phyloP scores from a whole-genome alignment of 2,329 filamentous ascomycete genomes.

The Arthrobotrys sinensis region DNA sequence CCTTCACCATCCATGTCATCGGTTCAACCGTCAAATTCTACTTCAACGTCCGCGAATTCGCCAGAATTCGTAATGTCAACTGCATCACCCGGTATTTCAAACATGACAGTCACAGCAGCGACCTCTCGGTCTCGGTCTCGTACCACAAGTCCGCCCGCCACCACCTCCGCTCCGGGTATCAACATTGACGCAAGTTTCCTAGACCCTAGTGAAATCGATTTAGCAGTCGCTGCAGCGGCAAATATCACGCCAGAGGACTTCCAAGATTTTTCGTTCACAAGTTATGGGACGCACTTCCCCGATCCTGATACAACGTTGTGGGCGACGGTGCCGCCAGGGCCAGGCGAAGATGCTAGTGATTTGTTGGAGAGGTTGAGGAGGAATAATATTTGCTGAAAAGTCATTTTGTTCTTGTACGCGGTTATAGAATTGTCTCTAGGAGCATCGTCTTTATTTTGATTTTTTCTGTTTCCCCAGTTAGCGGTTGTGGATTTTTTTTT shows the following conservation, averaged over 20 bases:
- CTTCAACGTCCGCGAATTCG: constrained; percentile 38
- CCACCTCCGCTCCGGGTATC: constrained; percentile 19
- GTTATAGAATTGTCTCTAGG: too few relatives aligned
- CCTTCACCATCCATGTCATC: constrained; percentile 47
- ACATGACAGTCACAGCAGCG: neutral
- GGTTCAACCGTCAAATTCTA: constrained; percentile 3
- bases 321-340: neutral
- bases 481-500: constrained; percentile 14
- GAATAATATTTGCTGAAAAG: constrained; percentile 1
- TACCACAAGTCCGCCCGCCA: neutral
- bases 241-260: constrained; percentile 29
- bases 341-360: constrained; percentile 17
- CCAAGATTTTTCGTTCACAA: constrained; percentile 53
- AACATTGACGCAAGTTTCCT: constrained; percentile 46
- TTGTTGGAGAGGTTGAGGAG: constrained; percentile 45
- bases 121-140: constrained; percentile 1
- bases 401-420: neutral
- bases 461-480: neutral
- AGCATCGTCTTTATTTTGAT: neutral
- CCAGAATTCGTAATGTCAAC: constrained; percentile 39
- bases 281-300: constrained; percentile 48
- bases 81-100: constrained; percentile 18
- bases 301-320: constrained; percentile 30
- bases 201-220: constrained; percentile 15
- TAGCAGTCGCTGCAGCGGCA: constrained; percentile 12